Percentiles rank a stretch among this genome's conserved stretches.
Evolutionary conservation across 805 yeast species (phyloP).

Genomic region (Saccharomycopsis fodiens): DNA sequence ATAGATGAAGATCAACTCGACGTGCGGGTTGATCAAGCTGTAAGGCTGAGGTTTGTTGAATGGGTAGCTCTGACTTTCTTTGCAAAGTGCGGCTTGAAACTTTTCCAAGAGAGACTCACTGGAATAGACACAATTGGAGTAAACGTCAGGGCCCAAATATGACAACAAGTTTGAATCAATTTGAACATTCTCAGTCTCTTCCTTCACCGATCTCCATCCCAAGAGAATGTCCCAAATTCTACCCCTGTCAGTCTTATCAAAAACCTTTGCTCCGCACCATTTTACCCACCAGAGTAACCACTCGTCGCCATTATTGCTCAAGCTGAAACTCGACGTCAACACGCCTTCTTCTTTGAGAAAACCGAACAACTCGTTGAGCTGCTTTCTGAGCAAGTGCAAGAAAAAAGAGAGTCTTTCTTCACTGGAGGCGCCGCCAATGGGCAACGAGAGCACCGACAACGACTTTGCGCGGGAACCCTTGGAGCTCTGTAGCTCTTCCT

Average conservation of each 20-base stretch:
- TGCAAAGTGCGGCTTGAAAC: conserved; percentile 2
- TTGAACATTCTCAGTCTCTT: not conserved
- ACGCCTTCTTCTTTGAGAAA: conserved; percentile 78
- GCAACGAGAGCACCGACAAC: conserved; percentile 30
- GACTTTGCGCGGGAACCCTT: conserved; percentile 1
- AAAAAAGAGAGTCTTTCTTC: conserved; percentile 65
- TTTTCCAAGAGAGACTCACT: not conserved
- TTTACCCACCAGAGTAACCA: conserved; percentile 96
- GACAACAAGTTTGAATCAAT: conserved; percentile 9
- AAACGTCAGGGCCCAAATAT: conserved; percentile 10
- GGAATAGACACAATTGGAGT: not conserved
- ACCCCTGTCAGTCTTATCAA: conserved; percentile 77
- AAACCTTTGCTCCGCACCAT: conserved; percentile 79
- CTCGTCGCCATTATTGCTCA: conserved; percentile 55
- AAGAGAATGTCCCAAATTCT: conserved; percentile 82
- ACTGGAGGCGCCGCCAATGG: conserved; percentile 54
- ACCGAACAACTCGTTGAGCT: conserved; percentile 67
- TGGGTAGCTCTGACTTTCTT: conserved; percentile 19
- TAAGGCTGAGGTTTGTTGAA: conserved; percentile 35
- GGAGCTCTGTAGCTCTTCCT: conserved; percentile 19
- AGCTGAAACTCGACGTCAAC: conserved; percentile 37
- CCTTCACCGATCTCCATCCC: conserved; percentile 53
- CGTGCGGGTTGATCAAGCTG: conserved; percentile 63
- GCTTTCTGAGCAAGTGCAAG: conserved; percentile 50
- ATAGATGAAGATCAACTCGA: conserved; percentile 67